Evolutionary conservation across 2,329 filamentous ascomycete species (phyloP).

Genomic region (Talaromyces marneffei): DNA sequence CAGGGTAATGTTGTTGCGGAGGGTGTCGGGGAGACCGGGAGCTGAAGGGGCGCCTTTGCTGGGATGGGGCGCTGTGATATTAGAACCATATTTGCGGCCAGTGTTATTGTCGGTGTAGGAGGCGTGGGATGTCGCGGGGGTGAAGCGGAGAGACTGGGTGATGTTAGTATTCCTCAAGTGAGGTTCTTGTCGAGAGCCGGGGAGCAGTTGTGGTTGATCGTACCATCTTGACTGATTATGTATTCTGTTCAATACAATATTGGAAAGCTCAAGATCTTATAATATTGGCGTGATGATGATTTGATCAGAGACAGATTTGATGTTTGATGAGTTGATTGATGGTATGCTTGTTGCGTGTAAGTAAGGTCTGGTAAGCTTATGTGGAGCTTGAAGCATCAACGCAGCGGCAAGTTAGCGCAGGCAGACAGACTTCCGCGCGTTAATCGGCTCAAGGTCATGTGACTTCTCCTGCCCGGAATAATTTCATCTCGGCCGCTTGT

Average conservation of each 20-base stretch:
- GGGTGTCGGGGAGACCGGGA: slow-evolving; percentile 86
- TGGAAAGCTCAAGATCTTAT: neutral
- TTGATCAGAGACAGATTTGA: neutral
- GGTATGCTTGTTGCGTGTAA: neutral
- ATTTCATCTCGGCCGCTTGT: neutral
- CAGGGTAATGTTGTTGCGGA: slow-evolving; percentile 76
- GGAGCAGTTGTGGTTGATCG: neutral
- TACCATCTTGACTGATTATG: slow-evolving; percentile 7
- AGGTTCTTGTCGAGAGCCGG: neutral
- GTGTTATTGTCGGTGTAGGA: slow-evolving; percentile 60
- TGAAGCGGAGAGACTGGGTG: slow-evolving; percentile 77
- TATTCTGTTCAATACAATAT: neutral
- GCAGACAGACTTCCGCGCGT: neutral
- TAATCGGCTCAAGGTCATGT: neutral
- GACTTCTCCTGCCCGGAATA: neutral
- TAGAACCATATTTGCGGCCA: slow-evolving; percentile 41
- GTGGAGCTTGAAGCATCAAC: slow-evolving; percentile 6
- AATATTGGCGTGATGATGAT: neutral
- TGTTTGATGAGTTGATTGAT: neutral
- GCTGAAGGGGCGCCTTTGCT: slow-evolving; percentile 76
- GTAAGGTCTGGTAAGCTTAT: slow-evolving; percentile 1
- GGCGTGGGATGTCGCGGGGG: slow-evolving; percentile 63
- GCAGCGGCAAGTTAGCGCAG: neutral
- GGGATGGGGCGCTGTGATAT: slow-evolving; percentile 31
- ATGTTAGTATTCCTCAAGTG: neutral